These are phyloP conservation scores for Colletotrichum magnum DNA, from an alignment of 2,329 filamentous ascomycete genomes.

Conservation along the genomic window DNA sequence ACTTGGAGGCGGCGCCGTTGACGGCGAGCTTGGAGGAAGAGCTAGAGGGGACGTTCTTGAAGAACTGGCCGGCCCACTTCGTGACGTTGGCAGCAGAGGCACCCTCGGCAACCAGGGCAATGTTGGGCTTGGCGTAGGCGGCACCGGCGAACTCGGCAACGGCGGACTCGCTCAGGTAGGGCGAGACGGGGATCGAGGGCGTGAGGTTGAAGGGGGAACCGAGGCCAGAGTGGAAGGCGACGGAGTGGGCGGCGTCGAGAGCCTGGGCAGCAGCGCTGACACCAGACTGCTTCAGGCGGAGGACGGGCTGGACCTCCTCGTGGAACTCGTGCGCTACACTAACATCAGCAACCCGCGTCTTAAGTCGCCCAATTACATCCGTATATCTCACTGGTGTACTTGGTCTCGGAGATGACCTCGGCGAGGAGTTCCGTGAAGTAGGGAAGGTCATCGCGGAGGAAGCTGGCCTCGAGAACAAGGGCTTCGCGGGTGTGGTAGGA, in stretches of 20 bases:
- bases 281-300: constrained; percentile 81
- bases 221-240: constrained; percentile 95
- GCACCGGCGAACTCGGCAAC: constrained; percentile 82
- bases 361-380: background rate
- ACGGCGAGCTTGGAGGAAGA: constrained; percentile 67
- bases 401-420: constrained; percentile 90
- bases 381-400: constrained; percentile 78
- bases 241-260: constrained; percentile 85
- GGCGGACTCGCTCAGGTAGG: constrained; percentile 84
- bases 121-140: constrained; percentile 90
- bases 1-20: constrained; percentile 79
- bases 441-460: constrained; percentile 94
- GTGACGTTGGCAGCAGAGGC: constrained; percentile 81
- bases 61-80: constrained; percentile 96
- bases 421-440: constrained; percentile 97
- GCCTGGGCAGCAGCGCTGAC: constrained; percentile 79
- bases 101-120: constrained; percentile 92
- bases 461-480: constrained; percentile 92
- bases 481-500: constrained; percentile 94
- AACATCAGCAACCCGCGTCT: constrained; percentile 34
- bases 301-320: constrained; percentile 85
- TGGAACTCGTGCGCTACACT: constrained; percentile 85
- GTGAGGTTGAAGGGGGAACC: constrained; percentile 83
- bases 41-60: constrained; percentile 76
- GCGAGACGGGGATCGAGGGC: constrained; percentile 78